Base-by-base conservation (phyloP, 805 yeast genomes). In the Nakazawaea wickerhamii region DNA sequence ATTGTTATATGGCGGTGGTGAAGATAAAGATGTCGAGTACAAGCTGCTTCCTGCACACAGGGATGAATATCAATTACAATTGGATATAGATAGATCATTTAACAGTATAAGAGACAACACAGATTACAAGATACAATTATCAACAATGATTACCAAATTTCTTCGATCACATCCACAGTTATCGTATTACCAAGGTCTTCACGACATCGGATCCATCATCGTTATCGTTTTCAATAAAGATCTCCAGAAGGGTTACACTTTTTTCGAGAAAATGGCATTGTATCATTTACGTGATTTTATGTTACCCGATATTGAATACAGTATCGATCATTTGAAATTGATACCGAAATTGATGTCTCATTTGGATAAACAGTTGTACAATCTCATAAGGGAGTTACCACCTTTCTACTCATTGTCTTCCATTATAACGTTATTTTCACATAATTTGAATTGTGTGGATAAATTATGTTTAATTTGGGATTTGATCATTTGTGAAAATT, bases 111-210 rank as follows among this genome's bases (percentile, higher is more conserved):
- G 58, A 3, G 28, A 47, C 5, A 45, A 53, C 21, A 45, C 47
- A 2, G 52, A 53, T 58, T 13, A 52, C 36, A 40, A 38, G 45
- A 55, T 55, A 20, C 55, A 69, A 36, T 62, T 81, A 38, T 56
- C 54, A 19, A 57, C 57, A 4, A 48, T 81, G 11, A 71, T 87
- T 3, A 59, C 73, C 11, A 64, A 66, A 15, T 66, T 88, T 2
- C 65, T 93, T 11, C 62, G 87, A 30, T 70, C 67, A 13, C 65
- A 81, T 50, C 90, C 90, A 0, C 53, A 60, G 3, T 64, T 90
- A 32, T 68, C 77, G 45, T 91, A 91, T 60, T 91, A 89, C 59
- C 99, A 91, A 61, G 99, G 99, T 0, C 87, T 74, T 59, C 98
- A 91, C 60, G 98, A 93, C 53, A 67, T 93, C 17, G 89, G 87